Percentiles rank a stretch among this genome's conserved stretches.
These are phyloP conservation scores for Pseudoturritis turrita DNA, from an alignment of 345 rosid genomes.

Conservation along the genomic window DNA sequence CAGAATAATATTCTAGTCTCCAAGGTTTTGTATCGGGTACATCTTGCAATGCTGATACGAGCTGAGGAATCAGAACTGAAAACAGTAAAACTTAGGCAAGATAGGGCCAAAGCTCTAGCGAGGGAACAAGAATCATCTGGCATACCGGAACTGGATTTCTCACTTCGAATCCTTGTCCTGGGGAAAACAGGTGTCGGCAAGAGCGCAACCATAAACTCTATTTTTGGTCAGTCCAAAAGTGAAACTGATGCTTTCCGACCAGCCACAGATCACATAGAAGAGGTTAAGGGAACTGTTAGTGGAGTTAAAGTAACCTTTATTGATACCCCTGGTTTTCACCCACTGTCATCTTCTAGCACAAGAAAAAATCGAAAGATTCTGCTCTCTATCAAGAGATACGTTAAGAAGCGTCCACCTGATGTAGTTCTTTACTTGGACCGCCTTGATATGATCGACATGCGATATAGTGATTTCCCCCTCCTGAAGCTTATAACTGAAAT, in stretches of 20 bases:
- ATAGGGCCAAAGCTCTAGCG: conserved; percentile 51
- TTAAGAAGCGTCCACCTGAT: conserved; percentile 77
- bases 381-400: conserved; percentile 59
- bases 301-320: conserved; percentile 79
- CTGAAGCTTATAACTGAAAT: conserved; percentile 73
- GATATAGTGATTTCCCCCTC: conserved; percentile 65
- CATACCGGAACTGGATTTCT: conserved; percentile 59
- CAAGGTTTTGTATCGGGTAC: conserved; percentile 74
- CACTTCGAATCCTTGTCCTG: conserved; percentile 67
- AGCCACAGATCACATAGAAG: conserved; percentile 58
- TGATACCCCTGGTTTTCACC: conserved; percentile 87
- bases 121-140: conserved; percentile 73
- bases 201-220: conserved; percentile 93
- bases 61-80: conserved; percentile 67
- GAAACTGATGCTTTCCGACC: conserved; percentile 77
- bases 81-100: conserved; percentile 43
- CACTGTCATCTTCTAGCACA: conserved; percentile 43
- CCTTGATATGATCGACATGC: conserved; percentile 58
- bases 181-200: conserved; percentile 98
- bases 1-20: conserved; percentile 62
- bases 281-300: conserved; percentile 57
- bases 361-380: conserved; percentile 73
- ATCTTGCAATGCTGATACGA: conserved; percentile 72
- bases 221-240: conserved; percentile 63
- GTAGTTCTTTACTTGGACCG: conserved; percentile 78